Conservation (phyloP, 2,329 filamentous ascomycete genomes). For the Mariannaea elegans region DNA sequence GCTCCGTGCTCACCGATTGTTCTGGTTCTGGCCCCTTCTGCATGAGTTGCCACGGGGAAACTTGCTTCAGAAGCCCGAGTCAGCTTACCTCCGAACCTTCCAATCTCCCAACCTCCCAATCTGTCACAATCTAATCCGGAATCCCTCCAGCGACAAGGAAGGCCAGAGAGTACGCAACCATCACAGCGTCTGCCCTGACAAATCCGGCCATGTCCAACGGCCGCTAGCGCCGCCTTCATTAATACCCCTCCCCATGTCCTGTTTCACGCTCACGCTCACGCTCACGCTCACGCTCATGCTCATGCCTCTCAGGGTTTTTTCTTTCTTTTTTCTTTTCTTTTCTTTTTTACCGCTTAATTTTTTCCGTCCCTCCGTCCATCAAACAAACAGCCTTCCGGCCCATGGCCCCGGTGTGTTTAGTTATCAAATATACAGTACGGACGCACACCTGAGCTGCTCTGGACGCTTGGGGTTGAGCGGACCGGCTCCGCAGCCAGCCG, state of each 20-base stretch:
- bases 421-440: too few relatives aligned
- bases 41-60: background rate
- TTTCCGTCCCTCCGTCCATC: slow-evolving; percentile 15
- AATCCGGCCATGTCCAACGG: slow-evolving; percentile 31
- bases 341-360: too few relatives aligned
- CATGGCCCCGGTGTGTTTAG: slow-evolving; percentile 15
- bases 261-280: slow-evolving; percentile 32
- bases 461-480: too few relatives aligned
- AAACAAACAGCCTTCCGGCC: slow-evolving; percentile 5
- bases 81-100: background rate
- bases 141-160: background rate
- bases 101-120: slow-evolving; percentile 4
- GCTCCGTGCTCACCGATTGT: slow-evolving; percentile 13
- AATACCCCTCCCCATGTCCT: slow-evolving; percentile 30
- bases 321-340: slow-evolving; percentile 13
- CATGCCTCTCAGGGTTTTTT: too few relatives aligned
- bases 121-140: slow-evolving; percentile 10
- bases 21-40: too few relatives aligned
- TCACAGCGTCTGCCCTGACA: slow-evolving; percentile 4
- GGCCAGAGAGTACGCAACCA: slow-evolving; percentile 3
- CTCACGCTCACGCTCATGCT: too few relatives aligned
- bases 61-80: background rate
- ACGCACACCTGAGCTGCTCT: slow-evolving; percentile 15
- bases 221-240: slow-evolving; percentile 34
- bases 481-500: slow-evolving; percentile 4